These are phyloP conservation scores for Hygrophoropsis aurantiaca DNA, from an alignment of 768 basidiomycete species.

Conservation along the genomic window DNA sequence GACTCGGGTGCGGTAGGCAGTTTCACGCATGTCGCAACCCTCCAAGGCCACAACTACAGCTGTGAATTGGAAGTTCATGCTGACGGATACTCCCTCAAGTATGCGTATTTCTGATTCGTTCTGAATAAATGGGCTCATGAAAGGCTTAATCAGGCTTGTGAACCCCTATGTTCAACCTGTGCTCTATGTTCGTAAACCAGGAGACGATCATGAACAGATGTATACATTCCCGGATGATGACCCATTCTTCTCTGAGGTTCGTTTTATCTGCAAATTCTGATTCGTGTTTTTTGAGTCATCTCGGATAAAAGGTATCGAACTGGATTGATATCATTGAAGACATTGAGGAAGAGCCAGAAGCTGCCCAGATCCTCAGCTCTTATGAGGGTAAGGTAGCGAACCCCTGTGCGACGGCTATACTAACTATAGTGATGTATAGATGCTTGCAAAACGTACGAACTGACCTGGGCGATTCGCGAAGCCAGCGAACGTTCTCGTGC, in stretches of 20 bases:
- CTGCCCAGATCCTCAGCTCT: conserved; percentile 73
- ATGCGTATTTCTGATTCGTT: conserved; percentile 15
- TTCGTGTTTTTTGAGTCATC: neutral
- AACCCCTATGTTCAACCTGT: conserved; percentile 94
- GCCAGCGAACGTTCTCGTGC: conserved; percentile 69
- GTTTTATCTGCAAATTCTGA: conserved; percentile 4
- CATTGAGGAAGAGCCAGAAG: conserved; percentile 84
- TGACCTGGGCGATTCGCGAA: conserved; percentile 91
- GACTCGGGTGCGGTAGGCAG: conserved; percentile 91
- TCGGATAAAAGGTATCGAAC: conserved; percentile 57
- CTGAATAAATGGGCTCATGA: conserved; percentile 9
- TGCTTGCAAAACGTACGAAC: conserved; percentile 84
- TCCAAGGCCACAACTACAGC: conserved; percentile 92
- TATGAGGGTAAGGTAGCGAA: conserved; percentile 66
- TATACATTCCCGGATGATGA: conserved; percentile 79
- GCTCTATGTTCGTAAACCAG: conserved; percentile 82
- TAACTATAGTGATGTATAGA: conserved; percentile 40
- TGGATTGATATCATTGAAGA: conserved; percentile 89
- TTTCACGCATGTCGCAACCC: conserved; percentile 85
- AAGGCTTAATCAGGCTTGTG: conserved; percentile 57
- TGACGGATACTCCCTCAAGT: conserved; percentile 90
- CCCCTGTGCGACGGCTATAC: neutral
- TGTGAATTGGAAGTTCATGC: conserved; percentile 94
- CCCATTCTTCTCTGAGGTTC: conserved; percentile 88
- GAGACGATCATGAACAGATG: conserved; percentile 72